Percentiles rank a stretch among this genome's conserved stretches.
These are phyloP conservation scores for Linnemannia hyalina DNA, from an alignment of 192 early-diverging fungal genomes.

Conservation along the genomic window DNA sequence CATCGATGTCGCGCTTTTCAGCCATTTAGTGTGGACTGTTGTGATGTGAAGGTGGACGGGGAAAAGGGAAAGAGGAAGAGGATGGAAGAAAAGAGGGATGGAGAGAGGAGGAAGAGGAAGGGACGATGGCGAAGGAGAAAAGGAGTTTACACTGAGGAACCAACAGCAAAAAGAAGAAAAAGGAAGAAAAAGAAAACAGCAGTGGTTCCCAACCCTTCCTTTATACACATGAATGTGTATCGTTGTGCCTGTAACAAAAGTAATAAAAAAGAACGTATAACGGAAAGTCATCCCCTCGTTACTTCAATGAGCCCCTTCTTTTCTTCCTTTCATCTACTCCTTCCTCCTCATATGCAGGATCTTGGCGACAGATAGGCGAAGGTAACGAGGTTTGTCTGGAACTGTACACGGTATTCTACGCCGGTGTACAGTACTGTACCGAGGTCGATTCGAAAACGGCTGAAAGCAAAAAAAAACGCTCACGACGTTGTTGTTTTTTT, in stretches of 20 bases:
- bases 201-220: background rate
- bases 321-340: background rate
- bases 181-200: background rate
- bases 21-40: conserved; percentile 5
- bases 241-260: background rate
- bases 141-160: conserved; percentile 48
- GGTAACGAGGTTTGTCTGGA: background rate
- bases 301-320: background rate
- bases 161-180: conserved; percentile 30
- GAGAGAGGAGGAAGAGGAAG: background rate
- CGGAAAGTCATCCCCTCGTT: background rate
- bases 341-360: background rate
- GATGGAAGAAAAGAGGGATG: background rate
- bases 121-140: background rate
- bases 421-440: background rate
- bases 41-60: background rate
- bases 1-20: conserved; percentile 43
- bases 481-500: background rate
- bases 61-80: background rate
- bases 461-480: background rate
- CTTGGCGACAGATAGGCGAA: background rate
- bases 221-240: background rate
- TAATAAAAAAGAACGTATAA: background rate
- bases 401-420: no score
- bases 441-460: background rate